Base-by-base conservation (phyloP, 2,329 filamentous ascomycete species). In the Fusarium redolens region DNA sequence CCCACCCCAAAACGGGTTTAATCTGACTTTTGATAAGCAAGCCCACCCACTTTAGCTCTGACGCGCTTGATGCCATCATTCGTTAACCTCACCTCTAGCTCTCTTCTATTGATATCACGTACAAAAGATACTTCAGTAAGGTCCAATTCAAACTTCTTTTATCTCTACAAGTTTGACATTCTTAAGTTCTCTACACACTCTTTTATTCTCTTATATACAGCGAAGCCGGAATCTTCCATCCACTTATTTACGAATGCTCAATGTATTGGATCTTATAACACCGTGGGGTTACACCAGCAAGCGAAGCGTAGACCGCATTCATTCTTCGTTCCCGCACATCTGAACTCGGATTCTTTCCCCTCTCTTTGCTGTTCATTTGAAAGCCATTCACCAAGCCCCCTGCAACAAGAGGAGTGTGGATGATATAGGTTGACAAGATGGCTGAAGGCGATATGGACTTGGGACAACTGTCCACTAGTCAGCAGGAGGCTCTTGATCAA, bases 401-500 rank as follows among this genome's bases (percentile, higher is more conserved):
- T 20, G 41, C n/a, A 33, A 30, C 17, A 60, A 55, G 45, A 28
- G 37, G 45, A 59, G 30, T 45, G 52, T 14, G 43, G 50, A 40
- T 47, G 48, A 54, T 35, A 50, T 35, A 44, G 58, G 52, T 41
- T 33, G 59, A 20, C 63, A 75, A 15, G 45, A 83, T 83, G 82
- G 79, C 81, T 37, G 80, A 83, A 72, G 72, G 63, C 44, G 74
- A 75, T 31, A 68, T 78, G 66, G 91, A 93, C 81, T 86, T 92
- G 77, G 87, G 87, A 77, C 88, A 91, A 82, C 91, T 98, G 79
- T 92, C 92, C 56, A 85, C 91, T 71, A 89, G 89, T 74, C 95
- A 98, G 85, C 94, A 94, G 81, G 89, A 92, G 57, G 92, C 94
- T 51, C 89, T 99, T 31, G 92, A 97, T 77, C 96, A 97, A 79